phyloP scores from a whole-genome alignment of 1,284 basidiomycete species.

The Naganishia cerealis region DNA sequence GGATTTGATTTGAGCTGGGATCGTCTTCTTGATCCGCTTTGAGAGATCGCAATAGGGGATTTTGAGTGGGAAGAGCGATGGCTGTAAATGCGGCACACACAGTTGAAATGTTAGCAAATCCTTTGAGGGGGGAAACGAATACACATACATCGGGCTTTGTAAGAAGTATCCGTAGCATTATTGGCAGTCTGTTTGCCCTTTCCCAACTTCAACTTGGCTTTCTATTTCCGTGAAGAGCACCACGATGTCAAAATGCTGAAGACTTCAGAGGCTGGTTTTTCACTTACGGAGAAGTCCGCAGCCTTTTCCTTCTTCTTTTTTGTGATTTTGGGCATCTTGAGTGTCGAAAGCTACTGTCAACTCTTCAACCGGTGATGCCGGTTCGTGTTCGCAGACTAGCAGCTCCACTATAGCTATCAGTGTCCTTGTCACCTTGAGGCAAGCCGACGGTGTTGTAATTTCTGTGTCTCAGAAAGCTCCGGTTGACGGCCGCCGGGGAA shows the following conservation, averaged over 20 bases:
- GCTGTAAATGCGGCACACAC: slow-evolving; percentile 58
- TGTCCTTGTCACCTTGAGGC: too few relatives aligned
- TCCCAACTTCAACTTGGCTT: slow-evolving; percentile 93
- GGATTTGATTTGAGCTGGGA: slow-evolving; percentile 56
- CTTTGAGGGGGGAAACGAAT: too few relatives aligned
- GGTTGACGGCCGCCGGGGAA: not conserved
- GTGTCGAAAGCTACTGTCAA: not conserved
- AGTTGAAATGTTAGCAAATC: not conserved
- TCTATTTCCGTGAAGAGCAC: slow-evolving; percentile 59
- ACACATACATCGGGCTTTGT: slow-evolving; percentile 79
- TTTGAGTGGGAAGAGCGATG: slow-evolving; percentile 84
- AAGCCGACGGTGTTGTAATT: not conserved
- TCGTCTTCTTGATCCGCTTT: slow-evolving; percentile 32
- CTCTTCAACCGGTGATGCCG: too few relatives aligned
- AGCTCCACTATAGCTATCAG: too few relatives aligned
- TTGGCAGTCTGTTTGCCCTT: slow-evolving; percentile 81
- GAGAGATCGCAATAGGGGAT: slow-evolving; percentile 50
- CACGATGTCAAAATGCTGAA: too few relatives aligned
- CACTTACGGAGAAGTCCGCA: slow-evolving; percentile 77
- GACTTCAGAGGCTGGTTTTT: not conserved
- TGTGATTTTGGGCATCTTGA: slow-evolving; percentile 70
- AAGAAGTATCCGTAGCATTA: slow-evolving; percentile 92
- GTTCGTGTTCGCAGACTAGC: too few relatives aligned
- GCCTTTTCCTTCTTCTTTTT: slow-evolving; percentile 83
- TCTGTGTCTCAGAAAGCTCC: not conserved